phyloP scores from a whole-genome alignment of 2,329 filamentous ascomycete genomes.

The Trichoderma brevicompactum region DNA sequence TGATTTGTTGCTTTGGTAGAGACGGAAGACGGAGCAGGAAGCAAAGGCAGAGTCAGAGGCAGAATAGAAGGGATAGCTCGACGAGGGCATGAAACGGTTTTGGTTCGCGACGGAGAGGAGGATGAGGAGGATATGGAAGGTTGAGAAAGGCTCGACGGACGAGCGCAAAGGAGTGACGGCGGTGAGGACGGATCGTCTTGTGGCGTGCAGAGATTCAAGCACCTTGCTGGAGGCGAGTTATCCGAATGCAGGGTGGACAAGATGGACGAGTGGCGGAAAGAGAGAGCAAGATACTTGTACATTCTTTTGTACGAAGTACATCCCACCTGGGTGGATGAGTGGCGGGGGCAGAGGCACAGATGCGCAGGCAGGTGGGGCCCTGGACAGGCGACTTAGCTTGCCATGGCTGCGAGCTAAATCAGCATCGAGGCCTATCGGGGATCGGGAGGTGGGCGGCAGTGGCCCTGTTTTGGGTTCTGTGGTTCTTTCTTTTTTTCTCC shows the following conservation, averaged over 20 bases:
- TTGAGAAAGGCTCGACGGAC: not conserved
- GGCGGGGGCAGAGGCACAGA: slow-evolving; percentile 22
- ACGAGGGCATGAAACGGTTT: too few relatives aligned
- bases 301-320: slow-evolving; percentile 10
- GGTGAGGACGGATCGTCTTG: slow-evolving; percentile 26
- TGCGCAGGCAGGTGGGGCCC: slow-evolving; percentile 5
- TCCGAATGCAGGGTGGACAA: slow-evolving; percentile 11
- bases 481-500: slow-evolving; percentile 4
- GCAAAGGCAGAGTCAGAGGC: not conserved
- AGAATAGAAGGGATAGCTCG: not conserved
- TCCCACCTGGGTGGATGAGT: slow-evolving; percentile 19
- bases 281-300: not conserved
- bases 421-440: slow-evolving; percentile 26
- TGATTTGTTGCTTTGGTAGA: not conserved
- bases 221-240: slow-evolving; percentile 9
- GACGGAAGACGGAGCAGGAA: not conserved
- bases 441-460: slow-evolving; percentile 26
- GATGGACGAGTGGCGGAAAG: not conserved
- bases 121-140: not conserved
- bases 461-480: not conserved
- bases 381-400: not conserved
- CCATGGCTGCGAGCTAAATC: slow-evolving; percentile 27
- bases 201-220: slow-evolving; percentile 22
- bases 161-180: slow-evolving; percentile 16
- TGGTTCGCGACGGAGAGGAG: too few relatives aligned